Evolutionary conservation across 2,329 filamentous ascomycete genomes (phyloP).

Genomic region (Colletotrichum sidae): DNA sequence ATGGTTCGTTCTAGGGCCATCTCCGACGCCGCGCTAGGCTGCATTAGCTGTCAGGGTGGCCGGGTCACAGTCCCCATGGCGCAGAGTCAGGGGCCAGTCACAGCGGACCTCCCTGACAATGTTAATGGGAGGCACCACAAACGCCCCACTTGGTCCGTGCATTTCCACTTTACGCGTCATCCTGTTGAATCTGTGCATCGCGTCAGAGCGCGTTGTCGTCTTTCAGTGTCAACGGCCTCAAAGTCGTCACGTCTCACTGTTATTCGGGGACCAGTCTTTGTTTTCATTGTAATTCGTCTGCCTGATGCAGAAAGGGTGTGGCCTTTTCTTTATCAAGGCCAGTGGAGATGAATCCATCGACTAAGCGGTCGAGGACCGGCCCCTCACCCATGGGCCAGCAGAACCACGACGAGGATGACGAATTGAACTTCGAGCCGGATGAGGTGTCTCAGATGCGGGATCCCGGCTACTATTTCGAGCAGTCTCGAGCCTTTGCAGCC

Average conservation of each 20-base stretch:
- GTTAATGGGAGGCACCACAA: not conserved
- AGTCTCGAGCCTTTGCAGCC: constrained; percentile 74
- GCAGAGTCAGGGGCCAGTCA: constrained; percentile 8
- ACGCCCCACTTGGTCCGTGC: constrained; percentile 20
- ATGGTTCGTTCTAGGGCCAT: constrained; percentile 12
- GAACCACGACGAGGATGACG: constrained; percentile 56
- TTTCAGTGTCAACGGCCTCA: constrained; percentile 6
- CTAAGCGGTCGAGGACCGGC: constrained; percentile 71
- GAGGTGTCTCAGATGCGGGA: constrained; percentile 62
- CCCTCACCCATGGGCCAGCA: constrained; percentile 48
- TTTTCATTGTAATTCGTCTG: no score
- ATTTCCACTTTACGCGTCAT: constrained; percentile 29
- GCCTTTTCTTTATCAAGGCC: not conserved
- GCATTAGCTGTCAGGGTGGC: not conserved
- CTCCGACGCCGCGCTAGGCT: constrained; percentile 2
- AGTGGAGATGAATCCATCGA: constrained; percentile 64
- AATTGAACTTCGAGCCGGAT: constrained; percentile 60
- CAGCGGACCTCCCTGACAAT: constrained; percentile 23
- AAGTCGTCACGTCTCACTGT: not conserved
- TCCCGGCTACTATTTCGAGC: constrained; percentile 67
- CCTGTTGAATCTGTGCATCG: constrained; percentile 2
- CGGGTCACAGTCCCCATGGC: not conserved
- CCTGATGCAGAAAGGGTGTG: not conserved
- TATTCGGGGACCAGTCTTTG: no score
- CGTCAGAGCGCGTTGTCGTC: constrained; percentile 14